Conservation (phyloP, 1,139 yeast genomes). For the Kodamaea ohmeri region DNA sequence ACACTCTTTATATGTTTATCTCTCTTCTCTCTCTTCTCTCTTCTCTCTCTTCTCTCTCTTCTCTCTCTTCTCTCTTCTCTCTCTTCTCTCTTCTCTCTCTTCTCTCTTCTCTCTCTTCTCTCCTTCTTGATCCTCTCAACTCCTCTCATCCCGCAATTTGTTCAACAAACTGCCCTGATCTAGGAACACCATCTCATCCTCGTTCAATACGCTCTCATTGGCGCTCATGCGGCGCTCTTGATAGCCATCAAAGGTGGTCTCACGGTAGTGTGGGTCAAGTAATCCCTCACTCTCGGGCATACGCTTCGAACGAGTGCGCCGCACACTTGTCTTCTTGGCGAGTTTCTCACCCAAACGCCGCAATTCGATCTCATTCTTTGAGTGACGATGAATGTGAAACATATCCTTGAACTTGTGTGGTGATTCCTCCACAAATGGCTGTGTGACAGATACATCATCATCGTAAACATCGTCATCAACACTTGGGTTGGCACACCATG, state of each 20-base stretch:
- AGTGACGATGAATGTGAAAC: constrained; percentile 10
- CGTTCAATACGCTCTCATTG: constrained; percentile 24
- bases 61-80: no score
- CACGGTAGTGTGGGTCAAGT: constrained; percentile 16
- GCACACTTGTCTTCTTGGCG: constrained; percentile 15
- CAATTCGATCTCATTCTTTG: constrained; percentile 26
- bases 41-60: no score
- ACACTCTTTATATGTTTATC: no score
- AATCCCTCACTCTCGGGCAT: constrained; percentile 1
- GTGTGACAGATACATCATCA: constrained; percentile 1
- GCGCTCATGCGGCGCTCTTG: constrained; percentile 7
- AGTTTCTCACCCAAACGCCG: constrained; percentile 33
- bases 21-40: no score
- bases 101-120: background rate
- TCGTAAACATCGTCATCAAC: constrained; percentile 18
- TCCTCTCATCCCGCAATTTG: constrained; percentile 4
- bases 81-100: no score
- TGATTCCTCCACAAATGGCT: constrained; percentile 4
- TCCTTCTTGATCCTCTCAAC: background rate
- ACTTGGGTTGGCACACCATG: constrained; percentile 46
- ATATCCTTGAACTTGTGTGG: constrained; percentile 9
- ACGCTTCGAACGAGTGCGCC: constrained; percentile 11
- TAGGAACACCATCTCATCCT: constrained; percentile 29
- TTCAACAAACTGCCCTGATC: constrained; percentile 20
- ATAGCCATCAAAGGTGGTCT: constrained; percentile 21